Conservation (phyloP, 2,329 filamentous ascomycete species). For the Ophiostoma novo-ulmi region DNA sequence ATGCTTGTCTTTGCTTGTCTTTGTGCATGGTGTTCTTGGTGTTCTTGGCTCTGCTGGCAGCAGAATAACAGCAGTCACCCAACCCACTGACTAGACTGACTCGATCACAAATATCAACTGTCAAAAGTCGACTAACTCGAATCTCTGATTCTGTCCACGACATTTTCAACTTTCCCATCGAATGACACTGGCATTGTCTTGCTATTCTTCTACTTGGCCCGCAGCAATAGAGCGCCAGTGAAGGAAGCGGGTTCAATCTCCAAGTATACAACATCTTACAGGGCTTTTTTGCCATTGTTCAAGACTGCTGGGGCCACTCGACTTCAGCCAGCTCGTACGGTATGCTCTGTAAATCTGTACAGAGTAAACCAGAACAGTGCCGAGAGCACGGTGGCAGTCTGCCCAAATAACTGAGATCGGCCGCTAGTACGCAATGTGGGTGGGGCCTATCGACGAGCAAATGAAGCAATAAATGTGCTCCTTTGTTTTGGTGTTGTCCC, state of each 20-base stretch:
- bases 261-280: no score
- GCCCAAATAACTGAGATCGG: neutral
- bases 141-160: no score
- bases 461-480: neutral
- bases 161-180: no score
- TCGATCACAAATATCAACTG: neutral
- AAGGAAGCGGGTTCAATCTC: no score
- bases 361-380: neutral
- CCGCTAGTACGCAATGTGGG: neutral
- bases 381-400: neutral
- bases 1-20: neutral
- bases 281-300: neutral
- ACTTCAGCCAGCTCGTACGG: neutral
- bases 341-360: no score
- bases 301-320: neutral
- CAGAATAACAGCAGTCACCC: slow-evolving; percentile 1
- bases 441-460: no score
- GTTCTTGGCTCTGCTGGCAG: neutral
- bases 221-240: neutral
- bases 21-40: neutral
- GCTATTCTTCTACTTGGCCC: neutral
- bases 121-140: no score
- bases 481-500: no score
- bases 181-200: neutral
- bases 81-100: slow-evolving; percentile 1